Evolutionary conservation across 2,329 filamentous ascomycete species (phyloP).

Genomic region (Sphaerulina musiva): DNA sequence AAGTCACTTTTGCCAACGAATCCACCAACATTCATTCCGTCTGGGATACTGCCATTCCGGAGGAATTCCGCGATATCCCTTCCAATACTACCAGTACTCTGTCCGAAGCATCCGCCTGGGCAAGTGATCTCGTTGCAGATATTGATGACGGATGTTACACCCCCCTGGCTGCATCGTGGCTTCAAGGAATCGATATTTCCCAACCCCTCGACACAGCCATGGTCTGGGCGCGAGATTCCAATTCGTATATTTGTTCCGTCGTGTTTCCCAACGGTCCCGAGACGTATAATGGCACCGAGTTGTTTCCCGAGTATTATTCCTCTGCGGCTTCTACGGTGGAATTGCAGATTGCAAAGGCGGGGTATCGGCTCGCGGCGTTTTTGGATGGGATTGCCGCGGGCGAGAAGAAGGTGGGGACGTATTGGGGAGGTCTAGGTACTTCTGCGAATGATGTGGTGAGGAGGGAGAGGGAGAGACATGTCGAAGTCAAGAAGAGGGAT

Average conservation of each 20-base stretch:
- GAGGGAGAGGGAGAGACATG: background rate
- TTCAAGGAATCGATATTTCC: slow-evolving; percentile 33
- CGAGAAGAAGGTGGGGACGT: background rate
- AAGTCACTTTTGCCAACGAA: slow-evolving; percentile 39
- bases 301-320: slow-evolving; percentile 34
- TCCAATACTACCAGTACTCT: slow-evolving; percentile 22
- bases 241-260: slow-evolving; percentile 38
- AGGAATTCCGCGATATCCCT: slow-evolving; percentile 38
- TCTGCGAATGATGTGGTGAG: no score
- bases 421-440: background rate
- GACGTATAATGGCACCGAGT: slow-evolving; percentile 33
- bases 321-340: slow-evolving; percentile 36
- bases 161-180: slow-evolving; percentile 32
- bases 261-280: slow-evolving; percentile 38
- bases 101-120: slow-evolving; percentile 36
- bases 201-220: slow-evolving; percentile 36
- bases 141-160: slow-evolving; percentile 39
- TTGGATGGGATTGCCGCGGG: slow-evolving; percentile 32
- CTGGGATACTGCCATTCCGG: slow-evolving; percentile 42
- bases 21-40: slow-evolving; percentile 40
- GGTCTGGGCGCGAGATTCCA: slow-evolving; percentile 40
- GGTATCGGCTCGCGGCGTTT: slow-evolving; percentile 35
- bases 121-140: slow-evolving; percentile 32
- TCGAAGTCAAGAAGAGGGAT: background rate
- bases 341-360: slow-evolving; percentile 41